These are phyloP conservation scores for Globisporangium cylindrosporum DNA, from an alignment of 352 stramenopile species.

Conservation along the genomic window DNA sequence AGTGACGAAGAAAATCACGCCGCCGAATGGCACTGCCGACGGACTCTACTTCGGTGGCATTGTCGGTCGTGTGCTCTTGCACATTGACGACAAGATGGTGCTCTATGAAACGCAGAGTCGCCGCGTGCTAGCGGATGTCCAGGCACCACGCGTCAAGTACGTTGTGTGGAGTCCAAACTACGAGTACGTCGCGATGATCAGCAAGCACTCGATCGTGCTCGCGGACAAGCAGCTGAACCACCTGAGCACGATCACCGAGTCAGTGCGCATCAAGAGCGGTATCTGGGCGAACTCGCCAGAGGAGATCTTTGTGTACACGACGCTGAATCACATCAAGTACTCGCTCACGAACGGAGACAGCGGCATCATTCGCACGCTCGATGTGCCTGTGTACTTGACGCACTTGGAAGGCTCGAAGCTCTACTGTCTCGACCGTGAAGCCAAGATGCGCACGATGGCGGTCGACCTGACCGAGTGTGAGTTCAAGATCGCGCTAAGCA, in stretches of 20 bases:
- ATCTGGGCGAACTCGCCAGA: slow-evolving; percentile 89
- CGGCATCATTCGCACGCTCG: slow-evolving; percentile 98
- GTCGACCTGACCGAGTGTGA: slow-evolving; percentile 98
- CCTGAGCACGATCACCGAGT: slow-evolving; percentile 96
- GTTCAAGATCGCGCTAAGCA: slow-evolving; percentile 96
- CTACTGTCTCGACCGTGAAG: slow-evolving; percentile 96
- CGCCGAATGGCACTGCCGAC: slow-evolving; percentile 95
- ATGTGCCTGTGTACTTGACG: slow-evolving; percentile 97
- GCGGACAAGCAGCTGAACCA: slow-evolving; percentile 98
- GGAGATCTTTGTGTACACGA: slow-evolving; percentile 98
- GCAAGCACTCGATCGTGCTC: slow-evolving; percentile 97
- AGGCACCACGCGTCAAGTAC: slow-evolving; percentile 96
- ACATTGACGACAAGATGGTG: slow-evolving; percentile 96
- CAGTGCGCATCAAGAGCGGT: slow-evolving; percentile 94
- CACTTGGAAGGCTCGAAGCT: slow-evolving; percentile 94
- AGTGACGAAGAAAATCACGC: slow-evolving; percentile 96
- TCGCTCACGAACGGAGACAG: slow-evolving; percentile 92
- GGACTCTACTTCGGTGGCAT: slow-evolving; percentile 96
- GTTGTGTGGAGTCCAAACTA: slow-evolving; percentile 97
- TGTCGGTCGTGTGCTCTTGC: slow-evolving; percentile 96
- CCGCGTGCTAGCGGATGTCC: slow-evolving; percentile 94
- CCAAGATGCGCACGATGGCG: slow-evolving; percentile 94
- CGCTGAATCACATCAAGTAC: slow-evolving; percentile 95
- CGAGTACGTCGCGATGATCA: slow-evolving; percentile 96
- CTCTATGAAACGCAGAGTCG: slow-evolving; percentile 98